A percentile compares a stretch with the other conserved stretches of the same genome.
These are phyloP conservation scores for Sugiyamaella chiloensis DNA, from an alignment of 805 yeast genomes.

Conservation along the genomic window DNA sequence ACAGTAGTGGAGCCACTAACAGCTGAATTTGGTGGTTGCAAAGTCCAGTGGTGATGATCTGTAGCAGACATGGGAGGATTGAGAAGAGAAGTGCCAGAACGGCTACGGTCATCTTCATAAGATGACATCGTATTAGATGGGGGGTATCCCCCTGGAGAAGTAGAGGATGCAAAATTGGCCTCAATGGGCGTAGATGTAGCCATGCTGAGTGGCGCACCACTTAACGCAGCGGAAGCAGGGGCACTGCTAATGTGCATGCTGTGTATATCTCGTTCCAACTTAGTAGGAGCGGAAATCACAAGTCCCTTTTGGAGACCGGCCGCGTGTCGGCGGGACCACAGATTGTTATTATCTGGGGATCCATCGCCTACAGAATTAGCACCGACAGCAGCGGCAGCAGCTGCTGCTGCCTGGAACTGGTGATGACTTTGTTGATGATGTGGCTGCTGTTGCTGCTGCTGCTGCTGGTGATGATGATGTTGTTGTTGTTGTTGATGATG, in stretches of 20 bases:
- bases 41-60: background rate
- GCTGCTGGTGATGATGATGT: background rate
- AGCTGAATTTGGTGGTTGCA: background rate
- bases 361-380: background rate
- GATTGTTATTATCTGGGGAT: conserved; percentile 4
- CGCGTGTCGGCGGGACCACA: conserved; percentile 23
- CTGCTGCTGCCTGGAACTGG: background rate
- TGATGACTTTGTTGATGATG: background rate
- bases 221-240: background rate
- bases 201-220: background rate
- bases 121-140: conserved; percentile 1
- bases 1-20: background rate
- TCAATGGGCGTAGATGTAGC: conserved; percentile 5
- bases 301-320: conserved; percentile 15
- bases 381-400: background rate
- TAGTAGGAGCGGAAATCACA: conserved; percentile 7
- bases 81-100: background rate
- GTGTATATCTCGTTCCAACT: conserved; percentile 2
- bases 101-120: conserved; percentile 4
- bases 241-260: conserved; percentile 5
- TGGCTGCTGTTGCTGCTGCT: background rate
- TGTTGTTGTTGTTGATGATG: background rate
- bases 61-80: conserved; percentile 8
- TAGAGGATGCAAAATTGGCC: conserved; percentile 3
- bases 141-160: conserved; percentile 5